Evolutionary conservation across 192 early-diverging fungal species (phyloP).

Genomic region (Podila verticillata): DNA sequence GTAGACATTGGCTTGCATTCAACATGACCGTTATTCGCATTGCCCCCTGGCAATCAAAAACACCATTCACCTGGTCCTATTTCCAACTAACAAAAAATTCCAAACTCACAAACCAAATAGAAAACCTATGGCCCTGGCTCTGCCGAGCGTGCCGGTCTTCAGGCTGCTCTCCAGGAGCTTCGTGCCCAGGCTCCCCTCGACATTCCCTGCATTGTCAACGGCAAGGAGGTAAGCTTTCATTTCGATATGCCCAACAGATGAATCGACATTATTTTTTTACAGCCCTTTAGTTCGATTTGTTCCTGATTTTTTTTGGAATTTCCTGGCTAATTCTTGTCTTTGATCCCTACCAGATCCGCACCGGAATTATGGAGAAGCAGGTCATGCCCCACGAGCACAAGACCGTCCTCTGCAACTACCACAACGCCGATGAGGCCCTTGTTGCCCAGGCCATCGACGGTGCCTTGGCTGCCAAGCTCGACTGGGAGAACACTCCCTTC

Average conservation of each 20-base stretch:
- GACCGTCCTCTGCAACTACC: conserved; percentile 82
- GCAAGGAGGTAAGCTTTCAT: conserved; percentile 71
- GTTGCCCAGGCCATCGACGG: conserved; percentile 87
- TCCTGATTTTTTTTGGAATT: background rate
- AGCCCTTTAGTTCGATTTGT: background rate
- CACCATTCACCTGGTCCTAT: background rate
- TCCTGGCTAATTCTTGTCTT: background rate
- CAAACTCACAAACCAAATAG: conserved; percentile 34
- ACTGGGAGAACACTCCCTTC: conserved; percentile 94
- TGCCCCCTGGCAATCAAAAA: background rate
- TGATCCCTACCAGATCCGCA: conserved; percentile 50
- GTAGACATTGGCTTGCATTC: background rate
- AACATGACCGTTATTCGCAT: background rate
- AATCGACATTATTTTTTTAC: background rate
- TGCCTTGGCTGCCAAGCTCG: conserved; percentile 82
- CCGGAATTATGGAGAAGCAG: conserved; percentile 76
- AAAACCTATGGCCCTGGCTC: conserved; percentile 79
- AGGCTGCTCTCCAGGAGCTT: conserved; percentile 83
- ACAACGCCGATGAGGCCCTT: conserved; percentile 79
- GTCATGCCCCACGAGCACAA: conserved; percentile 86
- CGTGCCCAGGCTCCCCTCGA: conserved; percentile 72
- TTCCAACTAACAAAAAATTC: background rate
- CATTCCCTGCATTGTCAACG: conserved; percentile 88
- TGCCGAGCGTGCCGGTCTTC: conserved; percentile 75
- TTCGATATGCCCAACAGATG: background rate